These are phyloP conservation scores for Zymoseptoria ardabiliae DNA, from an alignment of 2,329 filamentous ascomycete genomes.

Conservation along the genomic window DNA sequence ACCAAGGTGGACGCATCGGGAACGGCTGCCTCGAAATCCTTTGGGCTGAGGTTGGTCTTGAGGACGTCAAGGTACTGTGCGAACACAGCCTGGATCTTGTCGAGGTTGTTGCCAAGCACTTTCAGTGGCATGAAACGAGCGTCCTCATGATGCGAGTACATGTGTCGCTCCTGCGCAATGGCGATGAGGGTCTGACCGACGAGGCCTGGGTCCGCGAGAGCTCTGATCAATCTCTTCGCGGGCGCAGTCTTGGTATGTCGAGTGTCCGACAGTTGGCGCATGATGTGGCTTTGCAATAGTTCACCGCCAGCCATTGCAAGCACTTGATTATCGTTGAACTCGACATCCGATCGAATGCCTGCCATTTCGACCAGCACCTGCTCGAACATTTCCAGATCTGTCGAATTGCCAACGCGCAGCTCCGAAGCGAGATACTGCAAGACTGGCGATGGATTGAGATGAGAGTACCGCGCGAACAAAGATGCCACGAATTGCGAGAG, in stretches of 20 bases:
- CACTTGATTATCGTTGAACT: constrained; percentile 83
- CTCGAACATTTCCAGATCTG: constrained; percentile 83
- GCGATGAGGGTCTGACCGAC: constrained; percentile 80
- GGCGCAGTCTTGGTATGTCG: constrained; percentile 59
- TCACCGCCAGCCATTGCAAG: constrained; percentile 83
- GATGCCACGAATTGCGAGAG: constrained; percentile 85
- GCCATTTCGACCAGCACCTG: constrained; percentile 90
- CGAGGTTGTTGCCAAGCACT: constrained; percentile 76
- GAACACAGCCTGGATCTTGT: constrained; percentile 80
- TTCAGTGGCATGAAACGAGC: constrained; percentile 77
- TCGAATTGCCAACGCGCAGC: constrained; percentile 73
- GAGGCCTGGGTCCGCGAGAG: constrained; percentile 68
- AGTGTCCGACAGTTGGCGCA: constrained; percentile 73
- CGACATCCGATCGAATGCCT: constrained; percentile 77
- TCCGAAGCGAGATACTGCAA: constrained; percentile 86
- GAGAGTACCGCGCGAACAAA: constrained; percentile 77
- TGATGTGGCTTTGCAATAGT: constrained; percentile 68
- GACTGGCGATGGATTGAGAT: constrained; percentile 76
- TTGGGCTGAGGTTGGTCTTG: constrained; percentile 65
- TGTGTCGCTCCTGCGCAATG: constrained; percentile 81
- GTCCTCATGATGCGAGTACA: constrained; percentile 58
- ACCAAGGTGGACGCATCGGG: constrained; percentile 70
- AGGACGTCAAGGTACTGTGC: constrained; percentile 85
- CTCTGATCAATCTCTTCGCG: constrained; percentile 70
- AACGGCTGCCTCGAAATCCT: constrained; percentile 71